These are phyloP conservation scores for Zoysia pacifica DNA, from an alignment of 176 grass and related monocot species.

Conservation along the genomic window DNA sequence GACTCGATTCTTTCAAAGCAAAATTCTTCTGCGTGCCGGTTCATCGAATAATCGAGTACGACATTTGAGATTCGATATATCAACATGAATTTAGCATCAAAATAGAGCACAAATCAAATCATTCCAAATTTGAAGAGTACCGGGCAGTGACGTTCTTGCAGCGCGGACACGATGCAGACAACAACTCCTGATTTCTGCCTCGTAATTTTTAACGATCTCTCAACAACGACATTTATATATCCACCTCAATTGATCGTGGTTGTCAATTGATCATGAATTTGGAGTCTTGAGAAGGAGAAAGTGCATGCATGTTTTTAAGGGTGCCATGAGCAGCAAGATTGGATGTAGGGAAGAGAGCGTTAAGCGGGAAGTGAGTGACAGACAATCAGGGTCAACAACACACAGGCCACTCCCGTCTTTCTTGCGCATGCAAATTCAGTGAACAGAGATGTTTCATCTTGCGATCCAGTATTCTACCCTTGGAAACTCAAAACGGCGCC, in stretches of 20 bases:
- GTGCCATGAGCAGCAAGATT: conserved; percentile 6
- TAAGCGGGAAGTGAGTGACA: conserved; percentile 45
- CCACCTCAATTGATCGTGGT: neutral
- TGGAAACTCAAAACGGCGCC: neutral
- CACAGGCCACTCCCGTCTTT: conserved; percentile 40
- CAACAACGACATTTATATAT: neutral
- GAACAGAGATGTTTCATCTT: neutral
- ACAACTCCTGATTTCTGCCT: neutral
- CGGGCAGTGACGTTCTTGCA: neutral
- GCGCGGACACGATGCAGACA: neutral
- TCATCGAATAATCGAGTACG: neutral
- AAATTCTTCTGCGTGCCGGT: neutral
- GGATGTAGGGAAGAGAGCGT: conserved; percentile 55
- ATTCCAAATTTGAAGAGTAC: neutral
- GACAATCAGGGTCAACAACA: conserved; percentile 21
- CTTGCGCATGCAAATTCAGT: conserved; percentile 34
- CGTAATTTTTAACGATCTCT: neutral
- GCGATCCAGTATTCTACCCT: neutral
- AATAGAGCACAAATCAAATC: neutral
- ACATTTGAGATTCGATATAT: neutral
- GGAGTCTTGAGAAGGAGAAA: neutral
- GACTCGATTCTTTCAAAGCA: neutral
- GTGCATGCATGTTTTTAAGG: conserved; percentile 37
- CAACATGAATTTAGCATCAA: neutral
- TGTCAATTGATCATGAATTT: neutral